Conservation (phyloP, 345 rosid species). For the Eucalyptus caleyi region DNA sequence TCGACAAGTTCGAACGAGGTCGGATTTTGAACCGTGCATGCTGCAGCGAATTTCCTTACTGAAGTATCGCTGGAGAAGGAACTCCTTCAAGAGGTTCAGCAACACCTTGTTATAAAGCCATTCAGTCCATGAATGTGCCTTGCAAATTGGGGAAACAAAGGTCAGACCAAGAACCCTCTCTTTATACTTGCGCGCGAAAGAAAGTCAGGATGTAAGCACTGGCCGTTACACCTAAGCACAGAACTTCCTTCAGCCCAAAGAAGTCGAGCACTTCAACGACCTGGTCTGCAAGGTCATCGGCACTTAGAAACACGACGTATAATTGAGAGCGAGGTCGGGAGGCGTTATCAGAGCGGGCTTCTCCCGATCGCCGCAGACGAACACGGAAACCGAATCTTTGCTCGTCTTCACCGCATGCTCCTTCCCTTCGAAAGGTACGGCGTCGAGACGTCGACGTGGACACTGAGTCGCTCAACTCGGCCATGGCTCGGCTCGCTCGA, state of each 20-base stretch:
- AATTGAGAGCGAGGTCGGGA: slow-evolving; percentile 79
- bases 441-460: slow-evolving; percentile 21
- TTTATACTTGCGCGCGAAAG: slow-evolving; percentile 32
- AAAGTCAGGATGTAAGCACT: slow-evolving; percentile 47
- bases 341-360: slow-evolving; percentile 73
- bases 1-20: slow-evolving; percentile 28
- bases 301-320: slow-evolving; percentile 37
- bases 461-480: slow-evolving; percentile 35
- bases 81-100: slow-evolving; percentile 46
- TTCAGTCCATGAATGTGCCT: slow-evolving; percentile 53
- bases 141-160: slow-evolving; percentile 54
- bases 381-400: slow-evolving; percentile 53
- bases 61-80: slow-evolving; percentile 53
- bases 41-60: slow-evolving; percentile 43
- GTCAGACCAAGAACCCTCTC: slow-evolving; percentile 42
- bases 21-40: slow-evolving; percentile 24
- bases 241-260: slow-evolving; percentile 34
- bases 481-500: slow-evolving; percentile 12
- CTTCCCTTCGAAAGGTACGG: slow-evolving; percentile 36
- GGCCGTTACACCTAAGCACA: slow-evolving; percentile 58
- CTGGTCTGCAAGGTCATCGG: slow-evolving; percentile 44
- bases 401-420: slow-evolving; percentile 64
- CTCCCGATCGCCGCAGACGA: slow-evolving; percentile 61
- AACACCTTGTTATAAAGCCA: slow-evolving; percentile 62
- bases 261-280: slow-evolving; percentile 50